Evolutionary conservation across 106 monocot genomes (phyloP).

Genomic region (Apostasia shenzhenica): DNA sequence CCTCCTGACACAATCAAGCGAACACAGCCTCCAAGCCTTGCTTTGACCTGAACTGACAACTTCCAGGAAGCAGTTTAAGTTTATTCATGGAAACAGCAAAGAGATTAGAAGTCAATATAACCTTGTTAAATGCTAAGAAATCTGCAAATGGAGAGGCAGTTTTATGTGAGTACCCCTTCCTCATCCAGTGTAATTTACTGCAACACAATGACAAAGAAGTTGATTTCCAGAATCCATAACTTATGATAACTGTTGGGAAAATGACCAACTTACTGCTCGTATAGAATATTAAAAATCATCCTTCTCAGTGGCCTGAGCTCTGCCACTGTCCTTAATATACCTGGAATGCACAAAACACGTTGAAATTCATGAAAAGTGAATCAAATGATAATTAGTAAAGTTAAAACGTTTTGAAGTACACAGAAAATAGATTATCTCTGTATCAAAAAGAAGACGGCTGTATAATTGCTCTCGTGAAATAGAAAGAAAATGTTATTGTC

Average conservation of each 20-base stretch:
- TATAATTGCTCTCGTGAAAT: too few relatives aligned
- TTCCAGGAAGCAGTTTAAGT: background rate
- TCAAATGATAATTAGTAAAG: too few relatives aligned
- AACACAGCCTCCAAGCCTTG: constrained; percentile 77
- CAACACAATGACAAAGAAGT: constrained; percentile 1
- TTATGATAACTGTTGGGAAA: background rate
- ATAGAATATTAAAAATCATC: constrained; percentile 74
- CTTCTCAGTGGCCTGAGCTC: constrained; percentile 77
- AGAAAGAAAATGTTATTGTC: too few relatives aligned
- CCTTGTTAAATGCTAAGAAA: constrained; percentile 79
- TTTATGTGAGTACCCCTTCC: constrained; percentile 52
- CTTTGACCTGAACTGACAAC: constrained; percentile 54
- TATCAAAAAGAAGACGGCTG: too few relatives aligned
- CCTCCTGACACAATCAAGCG: constrained; percentile 83
- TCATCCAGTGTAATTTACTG: constrained; percentile 86
- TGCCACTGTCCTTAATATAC: constrained; percentile 62
- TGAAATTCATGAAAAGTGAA: too few relatives aligned
- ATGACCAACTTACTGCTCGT: constrained; percentile 51
- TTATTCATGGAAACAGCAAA: background rate
- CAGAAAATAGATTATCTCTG: too few relatives aligned
- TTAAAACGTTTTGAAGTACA: too few relatives aligned
- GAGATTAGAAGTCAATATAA: constrained; percentile 7
- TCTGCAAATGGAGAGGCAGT: constrained; percentile 83
- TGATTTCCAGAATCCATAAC: background rate
- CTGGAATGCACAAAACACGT: constrained; percentile 15